Evolutionary conservation across 768 basidiomycete genomes (phyloP).

Genomic region (Podaxis pistillaris): DNA sequence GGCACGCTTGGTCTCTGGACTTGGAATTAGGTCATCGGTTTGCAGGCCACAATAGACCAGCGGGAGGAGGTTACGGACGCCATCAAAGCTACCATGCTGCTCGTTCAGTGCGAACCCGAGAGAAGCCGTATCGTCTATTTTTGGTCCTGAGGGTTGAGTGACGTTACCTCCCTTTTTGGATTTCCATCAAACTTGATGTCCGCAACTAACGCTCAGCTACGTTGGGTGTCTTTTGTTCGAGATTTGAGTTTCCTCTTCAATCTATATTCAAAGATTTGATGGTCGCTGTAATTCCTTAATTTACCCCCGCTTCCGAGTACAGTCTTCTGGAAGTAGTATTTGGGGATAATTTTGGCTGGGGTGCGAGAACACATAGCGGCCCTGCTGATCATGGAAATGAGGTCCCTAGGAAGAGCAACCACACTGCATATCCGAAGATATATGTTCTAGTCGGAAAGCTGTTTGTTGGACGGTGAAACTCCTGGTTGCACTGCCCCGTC

Average conservation of each 20-base stretch:
- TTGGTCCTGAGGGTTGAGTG: background rate
- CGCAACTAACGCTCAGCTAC: background rate
- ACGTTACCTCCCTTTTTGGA: background rate
- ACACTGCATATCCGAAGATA: background rate
- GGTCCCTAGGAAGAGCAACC: background rate
- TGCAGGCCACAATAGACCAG: background rate
- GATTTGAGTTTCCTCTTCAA: background rate
- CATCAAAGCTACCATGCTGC: constrained; percentile 11
- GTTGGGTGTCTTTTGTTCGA: background rate
- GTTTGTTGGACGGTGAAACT: background rate
- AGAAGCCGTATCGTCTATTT: background rate
- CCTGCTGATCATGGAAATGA: background rate
- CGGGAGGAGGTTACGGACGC: constrained; percentile 4
- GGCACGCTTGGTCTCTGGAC: background rate
- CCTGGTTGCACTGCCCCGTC: background rate
- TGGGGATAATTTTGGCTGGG: background rate
- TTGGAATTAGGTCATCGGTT: background rate
- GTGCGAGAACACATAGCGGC: background rate
- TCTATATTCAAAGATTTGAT: no score
- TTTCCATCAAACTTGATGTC: background rate
- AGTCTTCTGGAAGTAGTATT: background rate
- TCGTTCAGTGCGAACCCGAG: background rate
- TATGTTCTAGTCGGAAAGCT: background rate
- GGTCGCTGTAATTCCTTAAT: no score
- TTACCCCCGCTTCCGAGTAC: no score